phyloP scores from a whole-genome alignment of 257 asterid species.

The Ophiorrhiza pumila region DNA sequence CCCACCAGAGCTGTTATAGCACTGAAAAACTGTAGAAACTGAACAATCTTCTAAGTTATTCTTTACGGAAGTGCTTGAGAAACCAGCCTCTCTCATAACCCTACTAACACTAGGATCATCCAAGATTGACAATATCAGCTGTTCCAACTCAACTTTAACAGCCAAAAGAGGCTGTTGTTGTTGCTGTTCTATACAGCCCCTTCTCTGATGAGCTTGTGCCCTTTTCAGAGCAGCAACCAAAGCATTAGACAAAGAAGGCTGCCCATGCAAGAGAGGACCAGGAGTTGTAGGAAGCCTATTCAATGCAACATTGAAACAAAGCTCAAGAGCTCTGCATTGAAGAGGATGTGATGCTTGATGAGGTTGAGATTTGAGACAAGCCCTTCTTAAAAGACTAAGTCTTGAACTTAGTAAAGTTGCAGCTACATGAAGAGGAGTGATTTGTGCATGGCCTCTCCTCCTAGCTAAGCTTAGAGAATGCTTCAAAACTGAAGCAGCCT shows the following conservation, averaged over 20 bases:
- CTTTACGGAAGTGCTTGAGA: constrained; percentile 61
- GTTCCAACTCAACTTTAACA: constrained; percentile 69
- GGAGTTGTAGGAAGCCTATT: constrained; percentile 80
- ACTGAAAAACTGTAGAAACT: constrained; percentile 45
- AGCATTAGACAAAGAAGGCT: constrained; percentile 76
- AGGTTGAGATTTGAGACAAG: constrained; percentile 67
- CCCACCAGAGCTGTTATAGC: constrained; percentile 52
- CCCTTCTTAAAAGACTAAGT: constrained; percentile 50
- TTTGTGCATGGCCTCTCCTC: constrained; percentile 86
- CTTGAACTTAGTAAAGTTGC: constrained; percentile 60
- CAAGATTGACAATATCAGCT: constrained; percentile 62
- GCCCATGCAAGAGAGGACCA: constrained; percentile 57
- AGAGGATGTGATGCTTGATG: constrained; percentile 23
- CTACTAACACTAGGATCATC: constrained; percentile 88
- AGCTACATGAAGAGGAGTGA: constrained; percentile 89
- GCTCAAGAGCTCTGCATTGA: constrained; percentile 73
- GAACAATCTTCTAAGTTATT: constrained; percentile 42
- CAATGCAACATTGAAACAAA: constrained; percentile 83
- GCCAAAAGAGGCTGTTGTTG: constrained; percentile 48
- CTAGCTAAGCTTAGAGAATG: constrained; percentile 75
- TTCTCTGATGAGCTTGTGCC: constrained; percentile 74
- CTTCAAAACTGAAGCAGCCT: constrained; percentile 88
- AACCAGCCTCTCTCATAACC: constrained; percentile 90
- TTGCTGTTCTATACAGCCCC: constrained; percentile 67
- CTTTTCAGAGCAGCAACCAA: constrained; percentile 74